Evolutionary conservation across 768 basidiomycete species (phyloP).

Genomic region (Mycena haematopus): DNA sequence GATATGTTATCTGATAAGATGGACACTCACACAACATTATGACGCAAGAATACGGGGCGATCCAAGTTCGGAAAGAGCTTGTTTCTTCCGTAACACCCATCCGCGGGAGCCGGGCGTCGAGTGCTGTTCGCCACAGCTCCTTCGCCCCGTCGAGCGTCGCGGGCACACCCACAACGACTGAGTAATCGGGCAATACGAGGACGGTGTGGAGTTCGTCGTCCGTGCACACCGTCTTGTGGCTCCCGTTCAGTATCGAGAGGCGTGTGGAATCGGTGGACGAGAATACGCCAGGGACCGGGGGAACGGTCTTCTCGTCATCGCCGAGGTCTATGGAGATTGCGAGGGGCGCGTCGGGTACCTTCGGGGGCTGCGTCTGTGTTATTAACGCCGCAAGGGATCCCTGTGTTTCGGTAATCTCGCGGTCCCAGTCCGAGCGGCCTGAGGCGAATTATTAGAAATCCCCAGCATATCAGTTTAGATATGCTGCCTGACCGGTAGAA

Average conservation of each 20-base stretch:
- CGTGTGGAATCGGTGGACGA: slow-evolving; percentile 57
- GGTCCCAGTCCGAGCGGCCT: slow-evolving; percentile 90
- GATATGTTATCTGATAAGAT: slow-evolving; percentile 16
- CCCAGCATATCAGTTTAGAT: background rate
- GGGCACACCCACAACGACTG: slow-evolving; percentile 76
- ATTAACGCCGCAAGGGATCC: slow-evolving; percentile 70
- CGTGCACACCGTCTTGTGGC: slow-evolving; percentile 75
- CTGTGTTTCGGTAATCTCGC: slow-evolving; percentile 74
- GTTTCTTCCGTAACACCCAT: slow-evolving; percentile 51
- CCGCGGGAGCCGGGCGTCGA: slow-evolving; percentile 65
- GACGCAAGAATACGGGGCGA: slow-evolving; percentile 88
- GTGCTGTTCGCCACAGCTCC: slow-evolving; percentile 66
- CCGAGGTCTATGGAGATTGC: slow-evolving; percentile 32
- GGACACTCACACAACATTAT: slow-evolving; percentile 80
- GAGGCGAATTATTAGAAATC: slow-evolving; percentile 10
- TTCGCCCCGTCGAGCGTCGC: slow-evolving; percentile 69
- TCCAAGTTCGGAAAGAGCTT: slow-evolving; percentile 68
- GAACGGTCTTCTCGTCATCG: slow-evolving; percentile 38
- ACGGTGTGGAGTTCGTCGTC: slow-evolving; percentile 74
- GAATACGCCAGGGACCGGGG: slow-evolving; percentile 61
- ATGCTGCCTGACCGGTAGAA: slow-evolving; percentile 4
- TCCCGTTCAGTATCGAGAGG: slow-evolving; percentile 84
- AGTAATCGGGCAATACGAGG: slow-evolving; percentile 93
- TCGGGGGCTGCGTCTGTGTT: slow-evolving; percentile 39
- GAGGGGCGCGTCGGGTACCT: slow-evolving; percentile 37